phyloP scores from a whole-genome alignment of 495 filamentous ascomycete genomes.

The Chaetomidium leptoderma region DNA sequence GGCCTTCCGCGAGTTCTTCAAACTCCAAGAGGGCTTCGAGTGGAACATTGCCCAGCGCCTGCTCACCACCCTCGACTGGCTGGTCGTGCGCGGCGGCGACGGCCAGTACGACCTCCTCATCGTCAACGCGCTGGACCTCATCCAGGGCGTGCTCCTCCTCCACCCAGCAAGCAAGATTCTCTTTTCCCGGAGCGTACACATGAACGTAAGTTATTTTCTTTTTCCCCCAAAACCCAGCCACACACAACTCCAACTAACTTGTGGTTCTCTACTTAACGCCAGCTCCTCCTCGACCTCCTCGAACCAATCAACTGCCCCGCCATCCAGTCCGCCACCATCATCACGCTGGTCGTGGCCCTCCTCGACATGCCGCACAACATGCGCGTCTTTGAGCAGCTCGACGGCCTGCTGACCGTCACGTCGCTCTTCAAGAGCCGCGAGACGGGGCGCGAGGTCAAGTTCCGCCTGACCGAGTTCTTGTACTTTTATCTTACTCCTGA shows the following conservation, averaged over 20 bases:
- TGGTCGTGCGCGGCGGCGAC: constrained; percentile 74
- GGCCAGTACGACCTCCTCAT: constrained; percentile 87
- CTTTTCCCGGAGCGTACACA: constrained; percentile 85
- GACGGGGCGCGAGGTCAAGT: constrained; percentile 81
- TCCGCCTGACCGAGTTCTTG: constrained; percentile 89
- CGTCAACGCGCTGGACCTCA: constrained; percentile 78
- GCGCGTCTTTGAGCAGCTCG: constrained; percentile 86
- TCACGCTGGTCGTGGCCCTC: constrained; percentile 84
- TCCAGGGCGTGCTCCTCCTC: constrained; percentile 84
- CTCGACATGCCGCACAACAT: constrained; percentile 79
- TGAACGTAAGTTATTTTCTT: constrained; percentile 64
- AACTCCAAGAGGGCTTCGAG: constrained; percentile 92
- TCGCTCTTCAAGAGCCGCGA: constrained; percentile 82
- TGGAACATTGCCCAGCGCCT: constrained; percentile 94
- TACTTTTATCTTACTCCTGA: constrained; percentile 99
- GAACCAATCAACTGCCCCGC: constrained; percentile 87
- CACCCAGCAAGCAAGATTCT: constrained; percentile 88
- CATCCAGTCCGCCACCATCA: constrained; percentile 82
- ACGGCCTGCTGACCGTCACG: constrained; percentile 89
- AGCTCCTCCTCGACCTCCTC: constrained; percentile 88
- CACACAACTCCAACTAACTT: background rate
- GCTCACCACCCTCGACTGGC: constrained; percentile 78
- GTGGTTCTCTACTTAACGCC: background rate
- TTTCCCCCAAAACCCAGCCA: background rate
- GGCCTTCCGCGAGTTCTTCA: constrained; percentile 94